Evolutionary conservation across 2,329 filamentous ascomycete genomes (phyloP), one percentile per base, ranked within the genome.

Genomic region (Fusarium subglutinans): DNA sequence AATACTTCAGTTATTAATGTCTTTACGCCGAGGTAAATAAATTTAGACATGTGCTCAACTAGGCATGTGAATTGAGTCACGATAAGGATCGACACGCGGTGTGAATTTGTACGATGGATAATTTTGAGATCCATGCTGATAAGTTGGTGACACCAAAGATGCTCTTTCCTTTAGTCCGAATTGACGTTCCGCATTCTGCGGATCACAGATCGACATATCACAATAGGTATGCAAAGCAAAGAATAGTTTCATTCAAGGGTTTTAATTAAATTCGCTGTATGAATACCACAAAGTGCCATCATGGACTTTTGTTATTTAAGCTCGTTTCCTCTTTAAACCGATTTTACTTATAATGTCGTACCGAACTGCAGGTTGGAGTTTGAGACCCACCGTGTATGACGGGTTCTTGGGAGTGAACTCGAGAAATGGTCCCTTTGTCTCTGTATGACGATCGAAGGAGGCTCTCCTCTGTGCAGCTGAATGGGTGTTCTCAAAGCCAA

Each of bases 201-300:
- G 1, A 26, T 26, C 15, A 18, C 17, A 0, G n/a, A 18, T 5
- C 12, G n/a, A 26, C 24, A 44, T 26, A 26, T 13, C 6, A 26
- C 0, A 6, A 13, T 24, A 24, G 24, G 24, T 13, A n/a, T 5
- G 9, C 3, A 2, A 33, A 22, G 45, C 12, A 6, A 11, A 17
- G 22, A 3, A 33, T 9, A 6, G 6, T n/a, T 33, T 33, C 3
- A 6, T 18, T 9, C 4, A 6, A 13, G 3, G 3, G 8, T 6
- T 33, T 28, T 1, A 10, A 50, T 50, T 33, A 2, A 14, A 13
- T 24, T 33, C 6, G 28, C 5, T 24, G 3, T 33, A 24, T 14
- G 11, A 18, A n/a, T 6, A 24, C 1, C 15, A 6, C 3, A 33
- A 18, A 33, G 3, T 18, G 15, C 8, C 22, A 24, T 33, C 22